Evolutionary conservation across 1,284 basidiomycete genomes (phyloP).

Genomic region (Ceratorhiza oryzae-sativae): DNA sequence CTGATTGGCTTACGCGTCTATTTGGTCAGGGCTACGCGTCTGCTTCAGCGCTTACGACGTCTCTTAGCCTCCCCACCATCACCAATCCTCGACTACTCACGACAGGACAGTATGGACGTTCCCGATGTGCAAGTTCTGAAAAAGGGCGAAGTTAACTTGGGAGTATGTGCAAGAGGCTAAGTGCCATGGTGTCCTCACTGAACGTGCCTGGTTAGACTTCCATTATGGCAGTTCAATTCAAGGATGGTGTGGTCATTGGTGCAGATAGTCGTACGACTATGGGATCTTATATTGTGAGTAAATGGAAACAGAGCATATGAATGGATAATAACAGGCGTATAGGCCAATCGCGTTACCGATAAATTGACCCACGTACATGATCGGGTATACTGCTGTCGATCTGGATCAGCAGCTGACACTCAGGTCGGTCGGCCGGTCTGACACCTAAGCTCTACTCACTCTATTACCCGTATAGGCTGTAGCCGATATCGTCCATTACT

Average conservation of each 20-base stretch:
- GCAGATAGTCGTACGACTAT: conserved; percentile 98
- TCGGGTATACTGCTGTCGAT: conserved; percentile 98
- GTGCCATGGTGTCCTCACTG: neutral
- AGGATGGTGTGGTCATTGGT: conserved; percentile 93
- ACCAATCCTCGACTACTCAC: conserved; percentile 43
- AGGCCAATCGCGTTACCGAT: conserved; percentile 99
- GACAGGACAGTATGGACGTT: conserved; percentile 63
- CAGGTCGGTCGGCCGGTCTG: conserved; percentile 52
- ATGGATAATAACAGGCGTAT: conserved; percentile 17
- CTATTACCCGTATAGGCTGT: conserved; percentile 65
- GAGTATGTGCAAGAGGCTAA: conserved; percentile 63
- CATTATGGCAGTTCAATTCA: conserved; percentile 99
- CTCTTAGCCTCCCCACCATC: conserved; percentile 49
- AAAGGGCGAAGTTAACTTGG: conserved; percentile 92
- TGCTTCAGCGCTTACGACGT: conserved; percentile 47
- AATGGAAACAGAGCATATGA: neutral
- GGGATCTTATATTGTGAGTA: conserved; percentile 89
- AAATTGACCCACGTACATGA: conserved; percentile 98
- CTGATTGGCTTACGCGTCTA: conserved; percentile 34
- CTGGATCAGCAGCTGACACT: conserved; percentile 97
- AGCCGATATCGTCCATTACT: conserved; percentile 90
- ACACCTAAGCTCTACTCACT: neutral
- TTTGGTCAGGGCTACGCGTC: conserved; percentile 59
- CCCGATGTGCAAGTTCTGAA: conserved; percentile 83
- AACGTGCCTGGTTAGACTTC: conserved; percentile 71